These are phyloP conservation scores for Arthrobotrys megalospora DNA, from an alignment of 2,329 filamentous ascomycete genomes.

Conservation along the genomic window DNA sequence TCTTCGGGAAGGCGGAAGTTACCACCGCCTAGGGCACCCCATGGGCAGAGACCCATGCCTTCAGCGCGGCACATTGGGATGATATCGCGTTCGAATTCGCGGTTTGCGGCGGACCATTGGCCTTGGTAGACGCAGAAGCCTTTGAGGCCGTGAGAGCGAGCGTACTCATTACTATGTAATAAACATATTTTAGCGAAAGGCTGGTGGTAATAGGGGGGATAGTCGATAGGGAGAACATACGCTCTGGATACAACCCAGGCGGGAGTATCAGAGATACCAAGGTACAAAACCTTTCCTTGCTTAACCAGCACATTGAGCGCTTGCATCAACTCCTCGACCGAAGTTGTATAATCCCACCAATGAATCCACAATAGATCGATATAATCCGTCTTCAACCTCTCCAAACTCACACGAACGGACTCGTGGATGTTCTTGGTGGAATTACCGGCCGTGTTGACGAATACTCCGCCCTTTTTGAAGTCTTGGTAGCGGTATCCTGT, in stretches of 20 bases:
- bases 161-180: slow-evolving; percentile 74
- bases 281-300: slow-evolving; percentile 77
- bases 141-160: slow-evolving; percentile 78
- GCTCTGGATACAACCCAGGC: slow-evolving; percentile 79
- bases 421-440: slow-evolving; percentile 74
- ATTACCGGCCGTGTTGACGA: slow-evolving; percentile 74
- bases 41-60: slow-evolving; percentile 75
- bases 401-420: slow-evolving; percentile 73
- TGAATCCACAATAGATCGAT: slow-evolving; percentile 78
- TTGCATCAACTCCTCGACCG: slow-evolving; percentile 79
- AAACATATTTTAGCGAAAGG: not conserved
- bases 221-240: slow-evolving; percentile 15
- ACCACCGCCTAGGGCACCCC: slow-evolving; percentile 72
- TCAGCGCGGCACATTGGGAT: slow-evolving; percentile 77
- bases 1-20: slow-evolving; percentile 71
- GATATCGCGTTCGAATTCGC: slow-evolving; percentile 80
- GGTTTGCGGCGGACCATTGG: slow-evolving; percentile 74
- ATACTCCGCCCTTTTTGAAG: slow-evolving; percentile 69
- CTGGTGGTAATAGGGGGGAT: not conserved
- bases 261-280: slow-evolving; percentile 78
- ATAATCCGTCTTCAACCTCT: slow-evolving; percentile 75
- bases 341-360: slow-evolving; percentile 79
- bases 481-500: slow-evolving; percentile 71
- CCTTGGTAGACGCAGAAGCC: slow-evolving; percentile 81
- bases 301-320: slow-evolving; percentile 75